These are phyloP conservation scores for Neopestalotiopsis sp. DNA, from an alignment of 2,329 filamentous ascomycete species.

Conservation along the genomic window DNA sequence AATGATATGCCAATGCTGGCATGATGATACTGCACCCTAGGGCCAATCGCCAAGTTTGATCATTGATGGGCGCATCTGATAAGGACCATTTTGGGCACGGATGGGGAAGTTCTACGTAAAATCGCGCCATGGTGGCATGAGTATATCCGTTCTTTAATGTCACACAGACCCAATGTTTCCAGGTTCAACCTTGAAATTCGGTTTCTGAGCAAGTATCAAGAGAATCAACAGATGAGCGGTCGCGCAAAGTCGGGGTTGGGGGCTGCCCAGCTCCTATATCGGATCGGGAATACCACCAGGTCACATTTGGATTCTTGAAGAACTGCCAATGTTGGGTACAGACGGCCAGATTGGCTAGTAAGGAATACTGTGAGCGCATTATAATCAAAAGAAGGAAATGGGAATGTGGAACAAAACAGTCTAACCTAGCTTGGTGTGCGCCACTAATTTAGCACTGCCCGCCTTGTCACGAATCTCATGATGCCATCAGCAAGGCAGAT, in stretches of 20 bases:
- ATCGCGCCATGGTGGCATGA: conserved; percentile 1
- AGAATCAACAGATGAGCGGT: neutral
- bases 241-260: neutral
- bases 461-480: neutral
- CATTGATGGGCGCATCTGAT: too few relatives aligned
- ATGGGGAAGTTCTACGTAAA: too few relatives aligned
- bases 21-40: too few relatives aligned
- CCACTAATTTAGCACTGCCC: conserved; percentile 1
- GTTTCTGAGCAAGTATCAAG: neutral
- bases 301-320: neutral
- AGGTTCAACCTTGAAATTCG: neutral
- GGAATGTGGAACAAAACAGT: too few relatives aligned
- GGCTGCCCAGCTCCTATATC: neutral
- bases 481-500: neutral
- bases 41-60: neutral
- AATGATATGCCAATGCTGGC: too few relatives aligned
- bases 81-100: too few relatives aligned
- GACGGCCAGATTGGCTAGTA: too few relatives aligned
- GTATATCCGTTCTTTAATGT: neutral
- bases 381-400: too few relatives aligned
- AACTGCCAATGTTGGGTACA: too few relatives aligned
- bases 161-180: neutral
- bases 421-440: neutral
- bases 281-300: neutral
- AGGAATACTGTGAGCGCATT: too few relatives aligned